Conservation (phyloP, 148 eudicot genomes). For the Limonium bicolor region DNA sequence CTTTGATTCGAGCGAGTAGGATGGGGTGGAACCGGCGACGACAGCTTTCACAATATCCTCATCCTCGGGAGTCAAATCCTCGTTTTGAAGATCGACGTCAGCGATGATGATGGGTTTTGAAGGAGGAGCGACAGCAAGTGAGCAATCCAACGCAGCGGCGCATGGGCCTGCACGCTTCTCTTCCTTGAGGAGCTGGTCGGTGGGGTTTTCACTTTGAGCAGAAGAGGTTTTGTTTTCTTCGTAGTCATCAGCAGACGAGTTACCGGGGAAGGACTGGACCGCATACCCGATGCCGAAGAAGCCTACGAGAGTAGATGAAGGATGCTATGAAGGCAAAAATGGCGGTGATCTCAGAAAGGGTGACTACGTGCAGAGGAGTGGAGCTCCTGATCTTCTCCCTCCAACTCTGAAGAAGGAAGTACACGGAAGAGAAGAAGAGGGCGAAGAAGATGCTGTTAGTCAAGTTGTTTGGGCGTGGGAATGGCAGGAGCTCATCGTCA, state of each 20-base stretch:
- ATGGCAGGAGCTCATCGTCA: too few species aligned
- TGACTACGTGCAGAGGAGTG: slow-evolving; percentile 69
- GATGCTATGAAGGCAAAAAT: slow-evolving; percentile 59
- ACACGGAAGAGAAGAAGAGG: slow-evolving; percentile 70
- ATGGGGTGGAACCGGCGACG: slow-evolving; percentile 28
- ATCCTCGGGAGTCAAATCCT: slow-evolving; percentile 20
- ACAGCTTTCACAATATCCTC: slow-evolving; percentile 39
- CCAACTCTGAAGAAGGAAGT: slow-evolving; percentile 77
- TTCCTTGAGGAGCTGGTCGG: too few species aligned
- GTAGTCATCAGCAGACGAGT: not conserved
- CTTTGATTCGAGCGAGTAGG: slow-evolving; percentile 44
- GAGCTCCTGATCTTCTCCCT: slow-evolving; percentile 81
- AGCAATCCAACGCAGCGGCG: slow-evolving; percentile 12
- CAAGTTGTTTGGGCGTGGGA: slow-evolving; percentile 58
- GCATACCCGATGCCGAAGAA: slow-evolving; percentile 69
- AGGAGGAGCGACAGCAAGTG: not conserved
- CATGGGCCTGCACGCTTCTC: slow-evolving; percentile 11
- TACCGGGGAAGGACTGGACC: slow-evolving; percentile 19
- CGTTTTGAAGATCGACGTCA: slow-evolving; percentile 3
- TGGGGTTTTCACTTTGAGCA: slow-evolving; percentile 11
- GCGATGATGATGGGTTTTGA: not conserved
- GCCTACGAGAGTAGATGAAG: slow-evolving; percentile 64
- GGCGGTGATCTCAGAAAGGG: slow-evolving; percentile 66
- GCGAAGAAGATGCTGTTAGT: slow-evolving; percentile 71
- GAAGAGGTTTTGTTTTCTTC: too few species aligned